phyloP scores from a whole-genome alignment of 352 stramenopile species.

The Phytophthora foliorum region DNA sequence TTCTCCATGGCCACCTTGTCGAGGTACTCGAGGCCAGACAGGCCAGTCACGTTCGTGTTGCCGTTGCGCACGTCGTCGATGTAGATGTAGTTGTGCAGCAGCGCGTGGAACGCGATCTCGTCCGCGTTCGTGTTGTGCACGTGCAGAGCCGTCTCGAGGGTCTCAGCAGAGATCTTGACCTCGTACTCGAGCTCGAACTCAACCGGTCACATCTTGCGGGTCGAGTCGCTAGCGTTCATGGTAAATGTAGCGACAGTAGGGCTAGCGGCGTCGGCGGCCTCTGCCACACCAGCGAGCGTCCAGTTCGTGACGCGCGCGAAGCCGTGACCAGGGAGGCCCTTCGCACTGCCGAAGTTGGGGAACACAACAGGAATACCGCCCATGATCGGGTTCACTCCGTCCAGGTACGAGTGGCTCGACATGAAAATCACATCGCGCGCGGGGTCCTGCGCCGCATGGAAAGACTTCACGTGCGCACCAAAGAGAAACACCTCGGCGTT shows the following conservation, averaged over 20 bases:
- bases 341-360: neutral
- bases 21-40: neutral
- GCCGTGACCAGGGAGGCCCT: neutral
- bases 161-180: neutral
- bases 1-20: neutral
- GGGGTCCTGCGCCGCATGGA: too few species aligned
- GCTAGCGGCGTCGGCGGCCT: neutral
- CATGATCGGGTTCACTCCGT: neutral
- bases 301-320: neutral
- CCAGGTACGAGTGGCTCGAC: neutral
- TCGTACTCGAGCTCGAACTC: neutral
- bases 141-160: neutral
- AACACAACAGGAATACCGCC: neutral
- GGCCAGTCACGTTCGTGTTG: neutral
- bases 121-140: neutral
- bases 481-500: neutral
- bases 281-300: neutral
- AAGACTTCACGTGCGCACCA: neutral
- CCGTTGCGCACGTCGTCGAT: neutral
- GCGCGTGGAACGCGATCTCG: neutral
- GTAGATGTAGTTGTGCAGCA: neutral
- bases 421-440: neutral
- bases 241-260: neutral
- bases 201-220: neutral
- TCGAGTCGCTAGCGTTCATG: neutral